Conservation (phyloP, 2,329 filamentous ascomycete genomes). For the Teratosphaeria zuluensis region DNA sequence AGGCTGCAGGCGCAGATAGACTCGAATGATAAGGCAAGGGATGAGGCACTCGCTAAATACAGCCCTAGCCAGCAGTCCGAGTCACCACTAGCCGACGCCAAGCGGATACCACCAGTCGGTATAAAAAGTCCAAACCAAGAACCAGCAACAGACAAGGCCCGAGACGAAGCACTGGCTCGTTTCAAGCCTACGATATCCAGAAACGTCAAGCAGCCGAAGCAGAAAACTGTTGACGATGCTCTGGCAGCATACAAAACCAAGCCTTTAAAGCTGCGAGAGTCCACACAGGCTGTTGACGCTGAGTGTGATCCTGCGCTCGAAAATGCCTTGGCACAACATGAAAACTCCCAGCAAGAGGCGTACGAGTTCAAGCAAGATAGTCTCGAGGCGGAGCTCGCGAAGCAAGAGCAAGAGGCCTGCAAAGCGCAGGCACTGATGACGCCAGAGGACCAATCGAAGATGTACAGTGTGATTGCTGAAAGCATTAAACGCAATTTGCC, state of each 20-base stretch:
- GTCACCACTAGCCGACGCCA: not conserved
- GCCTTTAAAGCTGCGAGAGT: not conserved
- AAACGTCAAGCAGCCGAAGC: not conserved
- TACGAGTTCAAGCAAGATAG: constrained; percentile 4
- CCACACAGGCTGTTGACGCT: constrained; percentile 10
- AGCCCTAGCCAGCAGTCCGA: not conserved
- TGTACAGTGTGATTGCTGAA: constrained; percentile 1
- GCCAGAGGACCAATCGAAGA: constrained; percentile 1
- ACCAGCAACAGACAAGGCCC: not conserved
- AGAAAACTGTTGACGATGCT: not conserved
- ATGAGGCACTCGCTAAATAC: not conserved
- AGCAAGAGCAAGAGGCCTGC: constrained; percentile 2
- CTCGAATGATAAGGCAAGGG: not conserved
- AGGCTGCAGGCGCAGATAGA: not conserved
- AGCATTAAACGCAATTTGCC: not conserved
- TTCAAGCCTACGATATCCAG: not conserved
- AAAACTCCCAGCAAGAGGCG: constrained; percentile 7
- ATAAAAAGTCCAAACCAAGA: not conserved
- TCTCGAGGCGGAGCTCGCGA: constrained; percentile 5
- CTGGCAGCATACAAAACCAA: not conserved
- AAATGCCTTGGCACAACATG: constrained; percentile 17
- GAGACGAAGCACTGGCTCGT: not conserved
- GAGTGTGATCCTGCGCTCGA: constrained; percentile 14
- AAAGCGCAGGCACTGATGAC: constrained; percentile 2
- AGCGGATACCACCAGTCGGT: not conserved